Percentiles rank a stretch among this genome's conserved stretches.
phyloP scores from a whole-genome alignment of 345 rosid species.

The Tarenaya hassleriana region DNA sequence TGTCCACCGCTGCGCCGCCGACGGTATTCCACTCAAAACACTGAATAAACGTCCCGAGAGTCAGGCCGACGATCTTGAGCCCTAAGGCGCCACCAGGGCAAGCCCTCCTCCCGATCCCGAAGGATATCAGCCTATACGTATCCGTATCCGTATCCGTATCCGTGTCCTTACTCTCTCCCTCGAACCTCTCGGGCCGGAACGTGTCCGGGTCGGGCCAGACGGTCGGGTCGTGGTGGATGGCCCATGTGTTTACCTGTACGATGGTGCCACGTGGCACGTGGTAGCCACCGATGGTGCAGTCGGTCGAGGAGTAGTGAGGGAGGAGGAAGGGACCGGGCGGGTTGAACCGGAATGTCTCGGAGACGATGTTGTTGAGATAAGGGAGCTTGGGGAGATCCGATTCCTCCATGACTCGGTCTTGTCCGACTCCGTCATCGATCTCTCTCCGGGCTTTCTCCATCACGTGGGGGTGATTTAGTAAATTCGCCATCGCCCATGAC shows the following conservation, averaged over 20 bases:
- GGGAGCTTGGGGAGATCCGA: conserved; percentile 43
- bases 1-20: conserved; percentile 27
- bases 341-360: conserved; percentile 46
- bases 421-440: conserved; percentile 28
- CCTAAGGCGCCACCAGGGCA: conserved; percentile 28
- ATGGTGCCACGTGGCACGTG: conserved; percentile 42
- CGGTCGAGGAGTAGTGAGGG: conserved; percentile 44
- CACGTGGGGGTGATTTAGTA: conserved; percentile 17
- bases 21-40: conserved; percentile 34
- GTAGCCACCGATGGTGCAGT: conserved; percentile 46
- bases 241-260: conserved; percentile 51
- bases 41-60: conserved; percentile 26
- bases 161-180: conserved; percentile 26
- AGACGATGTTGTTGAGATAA: conserved; percentile 40
- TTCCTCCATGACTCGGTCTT: conserved; percentile 41
- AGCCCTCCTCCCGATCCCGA: conserved; percentile 32
- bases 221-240: conserved; percentile 52
- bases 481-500: conserved; percentile 17
- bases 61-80: conserved; percentile 13
- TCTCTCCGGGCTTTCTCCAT: background rate
- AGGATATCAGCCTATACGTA: conserved; percentile 21
- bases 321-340: conserved; percentile 54
- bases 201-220: conserved; percentile 37
- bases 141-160: too few relatives aligned
- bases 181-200: conserved; percentile 31